A percentile compares a stretch with the other conserved stretches of the same genome.
Evolutionary conservation across 768 basidiomycete genomes (phyloP).

Genomic region (Suillus luteus): DNA sequence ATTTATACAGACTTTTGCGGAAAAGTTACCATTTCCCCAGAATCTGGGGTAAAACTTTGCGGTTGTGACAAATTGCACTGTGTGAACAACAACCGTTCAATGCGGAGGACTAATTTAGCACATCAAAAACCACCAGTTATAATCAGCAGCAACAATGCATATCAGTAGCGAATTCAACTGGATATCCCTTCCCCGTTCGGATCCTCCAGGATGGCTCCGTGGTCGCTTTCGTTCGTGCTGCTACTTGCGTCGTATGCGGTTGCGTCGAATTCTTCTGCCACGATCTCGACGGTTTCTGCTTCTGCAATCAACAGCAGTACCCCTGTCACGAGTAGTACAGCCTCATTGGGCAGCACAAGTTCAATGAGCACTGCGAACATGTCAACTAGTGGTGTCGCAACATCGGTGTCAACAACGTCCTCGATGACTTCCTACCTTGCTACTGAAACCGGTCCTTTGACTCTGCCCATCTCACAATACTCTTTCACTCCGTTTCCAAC

Average conservation of each 20-base stretch:
- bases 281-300: constrained; percentile 10
- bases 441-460: constrained; percentile 27
- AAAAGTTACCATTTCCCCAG: not conserved
- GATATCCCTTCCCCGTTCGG: constrained; percentile 4
- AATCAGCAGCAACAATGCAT: constrained; percentile 2
- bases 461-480: constrained; percentile 42
- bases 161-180: not conserved
- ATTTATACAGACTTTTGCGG: not conserved
- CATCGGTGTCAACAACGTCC: constrained; percentile 14
- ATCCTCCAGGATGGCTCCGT: constrained; percentile 22
- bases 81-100: not conserved
- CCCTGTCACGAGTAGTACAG: constrained; percentile 13
- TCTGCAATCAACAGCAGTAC: constrained; percentile 10
- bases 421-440: constrained; percentile 10
- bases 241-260: constrained; percentile 12
- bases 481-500: constrained; percentile 63
- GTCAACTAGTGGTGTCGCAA: not conserved
- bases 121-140: constrained; percentile 6
- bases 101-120: constrained; percentile 5
- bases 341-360: not conserved
- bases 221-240: constrained; percentile 18
- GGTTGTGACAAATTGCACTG: not conserved
- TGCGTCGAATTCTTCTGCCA: not conserved
- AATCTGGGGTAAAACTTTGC: not conserved
- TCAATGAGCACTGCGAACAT: constrained; percentile 5